Percentiles rank a stretch among this genome's conserved stretches.
Evolutionary conservation across 495 filamentous ascomycete species (phyloP).

Genomic region (Recurvomyces mirabilis): DNA sequence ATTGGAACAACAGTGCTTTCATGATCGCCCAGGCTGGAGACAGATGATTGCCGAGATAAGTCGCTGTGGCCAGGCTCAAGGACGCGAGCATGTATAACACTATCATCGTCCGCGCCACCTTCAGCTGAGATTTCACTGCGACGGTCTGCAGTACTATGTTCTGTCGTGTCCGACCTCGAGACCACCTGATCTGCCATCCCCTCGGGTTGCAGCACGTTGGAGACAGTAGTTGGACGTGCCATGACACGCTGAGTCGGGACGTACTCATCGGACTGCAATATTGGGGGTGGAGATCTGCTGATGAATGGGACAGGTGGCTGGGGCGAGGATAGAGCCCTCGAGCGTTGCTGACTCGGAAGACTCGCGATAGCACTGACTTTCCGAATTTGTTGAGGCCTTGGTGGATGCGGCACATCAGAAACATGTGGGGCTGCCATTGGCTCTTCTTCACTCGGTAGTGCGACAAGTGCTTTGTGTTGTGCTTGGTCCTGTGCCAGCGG

Average conservation of each 20-base stretch:
- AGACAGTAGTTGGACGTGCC: not conserved
- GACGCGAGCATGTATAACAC: too few species aligned
- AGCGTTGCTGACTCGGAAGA: slow-evolving; percentile 15
- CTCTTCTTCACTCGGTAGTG: not conserved
- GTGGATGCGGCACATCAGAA: not conserved
- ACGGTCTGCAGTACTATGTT: too few species aligned
- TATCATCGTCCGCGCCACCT: too few species aligned
- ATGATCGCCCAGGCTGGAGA: too few species aligned
- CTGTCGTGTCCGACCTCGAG: too few species aligned
- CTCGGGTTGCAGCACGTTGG: not conserved
- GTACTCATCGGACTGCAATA: not conserved
- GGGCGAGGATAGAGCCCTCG: not conserved
- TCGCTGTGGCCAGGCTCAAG: too few species aligned
- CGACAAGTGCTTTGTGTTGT: not conserved
- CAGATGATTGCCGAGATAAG: too few species aligned
- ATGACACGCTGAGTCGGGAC: not conserved
- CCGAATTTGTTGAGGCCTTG: not conserved
- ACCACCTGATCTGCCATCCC: not conserved
- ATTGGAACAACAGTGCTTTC: too few species aligned
- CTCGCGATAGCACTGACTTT: slow-evolving; percentile 15
- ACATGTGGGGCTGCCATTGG: not conserved
- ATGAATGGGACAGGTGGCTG: not conserved
- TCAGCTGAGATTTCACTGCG: too few species aligned
- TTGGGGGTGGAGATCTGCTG: not conserved
- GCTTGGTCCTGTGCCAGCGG: not conserved